Evolutionary conservation across 352 stramenopile species (phyloP), one percentile per base, ranked within the genome.

Genomic region (Aphanomyces euteiches): DNA sequence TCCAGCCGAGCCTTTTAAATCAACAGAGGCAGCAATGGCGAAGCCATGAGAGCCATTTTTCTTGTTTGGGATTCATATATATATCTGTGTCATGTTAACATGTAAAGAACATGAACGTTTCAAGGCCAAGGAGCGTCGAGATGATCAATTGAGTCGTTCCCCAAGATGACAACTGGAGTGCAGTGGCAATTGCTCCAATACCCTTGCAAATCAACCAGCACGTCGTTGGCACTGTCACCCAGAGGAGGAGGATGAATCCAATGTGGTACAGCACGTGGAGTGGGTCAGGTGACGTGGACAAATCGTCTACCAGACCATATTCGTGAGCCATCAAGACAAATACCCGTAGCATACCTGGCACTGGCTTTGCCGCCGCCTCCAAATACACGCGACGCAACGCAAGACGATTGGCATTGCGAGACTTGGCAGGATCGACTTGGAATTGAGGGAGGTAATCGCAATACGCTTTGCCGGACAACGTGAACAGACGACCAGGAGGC

Each of bases 351-450:
- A 37, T 17, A 61, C 54, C 79, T 7, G 84, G 86, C 4, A 94
- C 83, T 61, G 91, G 82, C 72, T 88, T 79, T 3, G 79, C 79
- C 61, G 88, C 90, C 3, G 83, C 86, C 45, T 89, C 78, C 10
- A 94, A 76, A 77, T 85, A 94, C 50, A 94, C 84, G 54, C 85
- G 84, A 41, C 86, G 86, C 69, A 94, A 74, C 41, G 84, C 86
- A 21, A 94, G 72, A 37, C 86, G 86, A 74, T 94, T 94, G 71
- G 85, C 77, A 68, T 94, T 92, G 53, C 84, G 84, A 69, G 86
- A 90, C 76, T 90, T 79, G 21, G 77, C 74, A 47, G 81, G 82
- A 58, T 94, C 82, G 7, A 76, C 63, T 47, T 84, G 78, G 73
- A 83, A 92, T 72, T 92, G 78, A 0, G 86, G 86, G 36, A 94